Conservation (phyloP, 148 eudicot genomes). For the Camellia granthamiana region DNA sequence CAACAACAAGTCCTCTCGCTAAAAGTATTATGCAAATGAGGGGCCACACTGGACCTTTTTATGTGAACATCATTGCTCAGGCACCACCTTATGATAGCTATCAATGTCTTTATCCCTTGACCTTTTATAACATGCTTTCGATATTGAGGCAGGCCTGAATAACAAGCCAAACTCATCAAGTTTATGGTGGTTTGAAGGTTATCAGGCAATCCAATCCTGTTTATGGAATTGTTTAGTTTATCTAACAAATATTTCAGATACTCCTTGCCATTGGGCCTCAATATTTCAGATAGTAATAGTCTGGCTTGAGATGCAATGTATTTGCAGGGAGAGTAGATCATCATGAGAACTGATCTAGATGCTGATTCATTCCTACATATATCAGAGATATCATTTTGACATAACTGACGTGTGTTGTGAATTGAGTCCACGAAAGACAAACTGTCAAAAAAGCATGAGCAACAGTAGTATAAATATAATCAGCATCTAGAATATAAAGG, state of each 20-base stretch:
- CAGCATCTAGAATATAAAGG: neutral
- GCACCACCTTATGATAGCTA: conserved; percentile 54
- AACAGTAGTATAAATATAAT: conserved; percentile 12
- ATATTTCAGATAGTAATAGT: conserved; percentile 42
- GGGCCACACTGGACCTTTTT: conserved; percentile 38
- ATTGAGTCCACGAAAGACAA: conserved; percentile 56
- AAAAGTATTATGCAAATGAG: conserved; percentile 37
- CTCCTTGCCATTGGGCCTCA: conserved; percentile 38
- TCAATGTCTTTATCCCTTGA: conserved; percentile 49
- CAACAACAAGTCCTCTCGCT: conserved; percentile 53
- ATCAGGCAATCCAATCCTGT: conserved; percentile 37
- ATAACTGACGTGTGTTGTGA: conserved; percentile 46
- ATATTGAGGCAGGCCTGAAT: conserved; percentile 49
- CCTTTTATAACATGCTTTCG: conserved; percentile 29
- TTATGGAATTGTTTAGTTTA: conserved; percentile 38
- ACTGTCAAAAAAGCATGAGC: conserved; percentile 33
- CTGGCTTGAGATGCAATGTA: conserved; percentile 55
- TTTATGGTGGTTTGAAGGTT: conserved; percentile 44
- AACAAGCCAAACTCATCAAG: conserved; percentile 67
- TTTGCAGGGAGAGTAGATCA: conserved; percentile 77
- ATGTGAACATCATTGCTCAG: conserved; percentile 37
- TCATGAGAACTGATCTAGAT: conserved; percentile 67
- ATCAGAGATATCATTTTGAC: conserved; percentile 32
- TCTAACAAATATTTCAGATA: conserved; percentile 40
- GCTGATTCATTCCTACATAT: conserved; percentile 46